phyloP scores from a whole-genome alignment of 129 eudicot genomes.

The Flaveria linearis region DNA sequence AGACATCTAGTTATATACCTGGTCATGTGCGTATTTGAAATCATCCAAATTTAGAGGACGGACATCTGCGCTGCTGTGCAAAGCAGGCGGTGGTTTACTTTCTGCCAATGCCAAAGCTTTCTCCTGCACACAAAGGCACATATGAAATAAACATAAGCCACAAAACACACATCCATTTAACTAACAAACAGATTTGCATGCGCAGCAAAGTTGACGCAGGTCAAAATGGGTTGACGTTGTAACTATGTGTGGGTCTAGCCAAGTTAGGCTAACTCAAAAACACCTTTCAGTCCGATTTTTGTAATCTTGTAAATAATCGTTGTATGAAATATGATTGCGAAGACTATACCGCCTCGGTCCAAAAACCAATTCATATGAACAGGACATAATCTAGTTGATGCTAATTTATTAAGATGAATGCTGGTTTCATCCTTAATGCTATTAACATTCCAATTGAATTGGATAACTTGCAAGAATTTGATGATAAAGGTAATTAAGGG shows the following conservation, averaged over 20 bases:
- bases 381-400: neutral
- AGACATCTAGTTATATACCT: slow-evolving; percentile 45
- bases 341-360: neutral
- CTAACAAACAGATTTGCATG: neutral
- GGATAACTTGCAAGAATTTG: neutral
- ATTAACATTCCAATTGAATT: neutral
- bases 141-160: slow-evolving; percentile 18
- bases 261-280: neutral
- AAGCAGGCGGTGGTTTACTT: slow-evolving; percentile 60
- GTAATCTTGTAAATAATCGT: neutral
- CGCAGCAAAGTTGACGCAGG: neutral
- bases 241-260: neutral
- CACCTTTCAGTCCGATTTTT: neutral
- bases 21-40: slow-evolving; percentile 87
- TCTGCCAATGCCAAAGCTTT: slow-evolving; percentile 76
- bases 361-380: neutral
- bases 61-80: slow-evolving; percentile 71
- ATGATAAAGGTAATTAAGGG: neutral
- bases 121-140: slow-evolving; percentile 52
- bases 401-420: neutral
- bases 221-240: neutral
- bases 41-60: slow-evolving; percentile 79
- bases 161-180: neutral
- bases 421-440: too few relatives aligned
- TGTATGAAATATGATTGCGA: neutral